phyloP scores from a whole-genome alignment of 257 asterid species.

The Ajuga chamaepitys region DNA sequence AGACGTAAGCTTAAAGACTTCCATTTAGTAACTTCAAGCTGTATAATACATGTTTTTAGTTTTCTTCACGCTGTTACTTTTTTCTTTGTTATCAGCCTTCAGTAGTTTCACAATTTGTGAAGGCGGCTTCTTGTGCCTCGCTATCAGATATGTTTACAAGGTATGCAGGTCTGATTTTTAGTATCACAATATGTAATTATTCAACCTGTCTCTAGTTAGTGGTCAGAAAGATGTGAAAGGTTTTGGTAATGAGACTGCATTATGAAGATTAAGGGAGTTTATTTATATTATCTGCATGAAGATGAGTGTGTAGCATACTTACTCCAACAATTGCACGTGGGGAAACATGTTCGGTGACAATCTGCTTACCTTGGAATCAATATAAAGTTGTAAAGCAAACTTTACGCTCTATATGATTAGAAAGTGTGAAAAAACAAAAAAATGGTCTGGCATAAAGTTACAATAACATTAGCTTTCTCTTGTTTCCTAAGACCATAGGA shows the following conservation, averaged over 20 bases:
- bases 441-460: no score
- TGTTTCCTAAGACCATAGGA: no score
- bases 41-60: background rate
- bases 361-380: background rate
- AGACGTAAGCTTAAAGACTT: background rate
- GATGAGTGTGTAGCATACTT: background rate
- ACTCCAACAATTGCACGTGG: background rate
- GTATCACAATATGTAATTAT: background rate
- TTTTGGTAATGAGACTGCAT: background rate
- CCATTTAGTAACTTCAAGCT: background rate
- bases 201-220: conserved; percentile 4
- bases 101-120: conserved; percentile 58
- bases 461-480: no score
- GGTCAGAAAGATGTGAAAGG: background rate
- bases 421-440: no score
- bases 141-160: conserved; percentile 76
- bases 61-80: conserved; percentile 14
- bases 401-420: no score
- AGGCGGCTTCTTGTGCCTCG: conserved; percentile 80
- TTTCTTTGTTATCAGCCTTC: conserved; percentile 37
- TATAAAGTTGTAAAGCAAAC: no score
- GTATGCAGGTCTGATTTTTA: conserved; percentile 30
- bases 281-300: background rate
- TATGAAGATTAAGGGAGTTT: background rate
- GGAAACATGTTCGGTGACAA: background rate